phyloP scores from a whole-genome alignment of 495 filamentous ascomycete genomes.

The Pyronema domesticum region DNA sequence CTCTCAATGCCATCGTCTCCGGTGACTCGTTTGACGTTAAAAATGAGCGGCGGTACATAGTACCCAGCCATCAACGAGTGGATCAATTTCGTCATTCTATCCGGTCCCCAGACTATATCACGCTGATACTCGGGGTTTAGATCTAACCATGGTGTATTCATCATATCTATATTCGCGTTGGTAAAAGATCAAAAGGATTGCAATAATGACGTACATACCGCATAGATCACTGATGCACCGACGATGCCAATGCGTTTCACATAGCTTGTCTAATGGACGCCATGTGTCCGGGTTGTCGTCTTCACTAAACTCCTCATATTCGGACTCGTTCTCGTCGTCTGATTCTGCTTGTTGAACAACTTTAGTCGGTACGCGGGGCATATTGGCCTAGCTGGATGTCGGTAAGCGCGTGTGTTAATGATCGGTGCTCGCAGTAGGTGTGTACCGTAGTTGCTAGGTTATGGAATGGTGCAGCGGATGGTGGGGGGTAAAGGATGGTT shows the following conservation, averaged over 20 bases:
- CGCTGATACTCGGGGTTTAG: slow-evolving; percentile 34
- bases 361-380: too few species aligned
- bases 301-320: too few species aligned
- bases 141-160: slow-evolving; percentile 25
- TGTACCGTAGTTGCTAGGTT: too few species aligned
- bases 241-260: neutral
- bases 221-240: neutral
- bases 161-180: slow-evolving; percentile 17
- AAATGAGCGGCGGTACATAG: slow-evolving; percentile 35
- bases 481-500: too few species aligned
- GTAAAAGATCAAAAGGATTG: neutral
- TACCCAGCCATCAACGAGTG: slow-evolving; percentile 31
- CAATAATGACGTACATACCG: neutral
- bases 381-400: too few species aligned
- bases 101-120: slow-evolving; percentile 31
- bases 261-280: neutral
- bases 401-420: too few species aligned
- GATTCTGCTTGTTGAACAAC: too few species aligned
- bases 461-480: too few species aligned
- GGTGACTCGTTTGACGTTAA: slow-evolving; percentile 26
- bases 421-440: too few species aligned
- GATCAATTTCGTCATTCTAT: slow-evolving; percentile 27
- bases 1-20: slow-evolving; percentile 8
- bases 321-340: too few species aligned
- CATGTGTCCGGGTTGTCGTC: too few species aligned